Evolutionary conservation across 2,329 filamentous ascomycete species (phyloP).

Genomic region (Pseudogymnoascus sp.): DNA sequence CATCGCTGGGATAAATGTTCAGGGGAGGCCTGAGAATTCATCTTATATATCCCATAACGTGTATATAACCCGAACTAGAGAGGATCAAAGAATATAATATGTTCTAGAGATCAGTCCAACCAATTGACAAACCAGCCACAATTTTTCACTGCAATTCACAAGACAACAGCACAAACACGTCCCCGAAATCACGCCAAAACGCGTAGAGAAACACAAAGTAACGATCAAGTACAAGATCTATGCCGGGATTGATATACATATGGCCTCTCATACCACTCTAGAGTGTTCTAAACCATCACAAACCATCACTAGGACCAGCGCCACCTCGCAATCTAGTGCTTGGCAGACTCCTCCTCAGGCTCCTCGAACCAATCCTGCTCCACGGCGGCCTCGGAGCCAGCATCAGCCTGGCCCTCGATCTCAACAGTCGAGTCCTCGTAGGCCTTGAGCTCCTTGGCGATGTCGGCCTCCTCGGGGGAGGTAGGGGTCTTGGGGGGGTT

Average conservation of each 20-base stretch:
- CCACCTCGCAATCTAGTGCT: conserved; percentile 21
- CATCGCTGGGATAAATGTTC: background rate
- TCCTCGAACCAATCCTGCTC: conserved; percentile 75
- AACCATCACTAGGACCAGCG: background rate
- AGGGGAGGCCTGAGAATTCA: background rate
- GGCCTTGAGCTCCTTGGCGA: conserved; percentile 82
- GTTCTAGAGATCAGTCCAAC: too few relatives aligned
- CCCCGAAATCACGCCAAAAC: background rate
- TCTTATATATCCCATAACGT: background rate
- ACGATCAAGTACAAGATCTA: conserved; percentile 10
- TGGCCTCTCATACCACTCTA: conserved; percentile 11
- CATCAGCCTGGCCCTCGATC: conserved; percentile 75
- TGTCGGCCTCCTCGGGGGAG: conserved; percentile 89
- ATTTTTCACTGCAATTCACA: background rate
- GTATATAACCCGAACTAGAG: background rate
- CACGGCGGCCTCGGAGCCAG: conserved; percentile 51
- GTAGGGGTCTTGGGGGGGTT: conserved; percentile 67
- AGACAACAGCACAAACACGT: background rate
- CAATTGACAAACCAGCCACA: background rate
- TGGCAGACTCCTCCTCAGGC: conserved; percentile 44
- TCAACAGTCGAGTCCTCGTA: conserved; percentile 94
- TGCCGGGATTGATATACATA: conserved; percentile 12
- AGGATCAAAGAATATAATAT: background rate
- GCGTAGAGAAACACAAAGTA: background rate
- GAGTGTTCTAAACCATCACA: conserved; percentile 8